phyloP scores from a whole-genome alignment of 2,329 filamentous ascomycete genomes.

The Dactylonectria estremocensis region DNA sequence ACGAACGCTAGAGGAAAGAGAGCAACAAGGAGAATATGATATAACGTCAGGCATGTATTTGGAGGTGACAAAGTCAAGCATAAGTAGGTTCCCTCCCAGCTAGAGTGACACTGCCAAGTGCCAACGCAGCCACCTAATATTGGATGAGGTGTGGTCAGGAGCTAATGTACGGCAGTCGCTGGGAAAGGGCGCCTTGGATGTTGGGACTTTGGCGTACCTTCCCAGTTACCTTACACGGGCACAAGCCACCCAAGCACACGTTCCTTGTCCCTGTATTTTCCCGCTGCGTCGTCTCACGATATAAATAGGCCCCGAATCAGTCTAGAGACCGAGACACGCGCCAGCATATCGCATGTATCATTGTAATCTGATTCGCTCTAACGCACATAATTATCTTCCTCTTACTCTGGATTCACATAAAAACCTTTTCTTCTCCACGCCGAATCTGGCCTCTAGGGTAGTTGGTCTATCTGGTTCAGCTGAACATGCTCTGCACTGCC shows the following conservation, averaged over 20 bases:
- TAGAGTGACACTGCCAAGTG: background rate
- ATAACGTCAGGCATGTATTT: background rate
- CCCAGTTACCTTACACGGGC: too few species aligned
- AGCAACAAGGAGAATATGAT: background rate
- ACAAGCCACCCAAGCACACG: slow-evolving; percentile 9
- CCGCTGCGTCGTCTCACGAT: slow-evolving; percentile 1
- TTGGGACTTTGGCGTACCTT: background rate
- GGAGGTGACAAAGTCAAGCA: background rate
- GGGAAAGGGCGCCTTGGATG: background rate
- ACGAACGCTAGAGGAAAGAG: background rate
- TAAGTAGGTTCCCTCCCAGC: background rate
- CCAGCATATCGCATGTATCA: background rate
- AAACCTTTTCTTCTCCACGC: background rate
- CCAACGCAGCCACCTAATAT: background rate
- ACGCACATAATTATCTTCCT: background rate
- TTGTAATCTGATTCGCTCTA: background rate
- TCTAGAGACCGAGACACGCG: background rate
- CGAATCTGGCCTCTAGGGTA: background rate
- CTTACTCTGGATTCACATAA: too few species aligned
- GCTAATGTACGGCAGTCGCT: too few species aligned
- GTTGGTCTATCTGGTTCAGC: background rate
- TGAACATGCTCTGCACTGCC: background rate
- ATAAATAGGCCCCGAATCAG: background rate
- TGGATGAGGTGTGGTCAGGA: too few species aligned
- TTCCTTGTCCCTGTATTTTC: slow-evolving; percentile 19